Conservation (phyloP, 495 filamentous ascomycete species). For the Cenococcum geophilum region DNA sequence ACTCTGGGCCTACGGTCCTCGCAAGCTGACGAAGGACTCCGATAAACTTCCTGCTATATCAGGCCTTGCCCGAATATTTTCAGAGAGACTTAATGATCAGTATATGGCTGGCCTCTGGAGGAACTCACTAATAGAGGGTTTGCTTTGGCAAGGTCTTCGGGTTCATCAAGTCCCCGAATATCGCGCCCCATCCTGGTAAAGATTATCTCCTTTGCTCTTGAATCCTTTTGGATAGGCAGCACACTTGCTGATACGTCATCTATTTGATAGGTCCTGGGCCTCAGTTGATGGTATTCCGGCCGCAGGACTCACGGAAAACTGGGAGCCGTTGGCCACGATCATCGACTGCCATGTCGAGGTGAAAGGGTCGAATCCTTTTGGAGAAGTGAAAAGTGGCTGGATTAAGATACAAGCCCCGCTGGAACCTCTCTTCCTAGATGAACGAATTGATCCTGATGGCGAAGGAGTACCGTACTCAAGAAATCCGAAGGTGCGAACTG, state of each 20-base stretch:
- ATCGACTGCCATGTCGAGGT: conserved; percentile 11
- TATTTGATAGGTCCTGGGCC: too few relatives aligned
- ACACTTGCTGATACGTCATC: too few relatives aligned
- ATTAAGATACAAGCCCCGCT: conserved; percentile 12
- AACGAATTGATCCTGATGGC: conserved; percentile 4
- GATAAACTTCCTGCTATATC: background rate
- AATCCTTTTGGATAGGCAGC: too few relatives aligned
- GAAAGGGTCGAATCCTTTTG: conserved; percentile 15
- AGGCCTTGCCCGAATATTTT: background rate
- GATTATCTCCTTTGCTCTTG: too few relatives aligned
- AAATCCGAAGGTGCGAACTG: too few relatives aligned
- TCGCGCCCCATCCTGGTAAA: too few relatives aligned
- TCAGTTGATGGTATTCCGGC: too few relatives aligned
- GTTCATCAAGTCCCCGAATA: too few relatives aligned
- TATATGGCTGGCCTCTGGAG: background rate
- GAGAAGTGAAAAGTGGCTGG: conserved; percentile 13
- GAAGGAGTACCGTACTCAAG: conserved; percentile 8
- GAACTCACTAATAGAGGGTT: background rate
- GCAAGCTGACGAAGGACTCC: background rate
- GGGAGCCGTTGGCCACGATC: conserved; percentile 10
- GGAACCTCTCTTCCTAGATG: conserved; percentile 4
- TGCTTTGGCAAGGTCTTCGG: background rate
- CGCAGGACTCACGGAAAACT: background rate
- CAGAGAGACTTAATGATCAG: background rate
- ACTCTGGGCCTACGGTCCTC: too few relatives aligned